Conservation (phyloP, 495 filamentous ascomycete genomes). For the Schizothecium vesticola region DNA sequence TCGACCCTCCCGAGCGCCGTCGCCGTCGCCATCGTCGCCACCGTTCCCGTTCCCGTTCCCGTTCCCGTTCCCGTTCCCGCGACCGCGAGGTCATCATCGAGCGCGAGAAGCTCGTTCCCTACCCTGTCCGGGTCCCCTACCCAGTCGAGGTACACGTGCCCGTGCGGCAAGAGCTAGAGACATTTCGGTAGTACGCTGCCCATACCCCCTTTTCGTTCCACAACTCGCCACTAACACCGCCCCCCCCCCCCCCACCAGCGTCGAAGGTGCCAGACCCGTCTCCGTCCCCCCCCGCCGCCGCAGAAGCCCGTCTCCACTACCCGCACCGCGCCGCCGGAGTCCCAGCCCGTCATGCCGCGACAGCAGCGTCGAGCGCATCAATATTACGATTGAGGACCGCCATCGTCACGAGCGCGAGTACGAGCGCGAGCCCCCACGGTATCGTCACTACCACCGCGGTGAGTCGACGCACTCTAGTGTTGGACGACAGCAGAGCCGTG, state of each 20-base stretch:
- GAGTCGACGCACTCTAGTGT: neutral
- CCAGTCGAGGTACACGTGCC: conserved; percentile 23
- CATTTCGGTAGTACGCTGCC: conserved; percentile 34
- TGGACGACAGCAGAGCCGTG: neutral
- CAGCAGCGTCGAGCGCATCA: neutral
- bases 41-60: conserved; percentile 23
- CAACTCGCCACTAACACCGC: neutral
- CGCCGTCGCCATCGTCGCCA: conserved; percentile 23
- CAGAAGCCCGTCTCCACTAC: neutral
- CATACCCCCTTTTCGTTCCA: neutral
- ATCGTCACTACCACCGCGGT: neutral
- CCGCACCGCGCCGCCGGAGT: neutral
- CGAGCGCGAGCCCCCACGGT: neutral
- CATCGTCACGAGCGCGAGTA: neutral
- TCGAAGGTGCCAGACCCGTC: neutral
- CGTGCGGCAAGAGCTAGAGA: conserved; percentile 35
- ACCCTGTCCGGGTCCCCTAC: conserved; percentile 32
- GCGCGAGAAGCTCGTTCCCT: conserved; percentile 39
- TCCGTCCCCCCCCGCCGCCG: neutral
- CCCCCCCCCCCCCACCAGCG: neutral
- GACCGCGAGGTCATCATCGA: conserved; percentile 45
- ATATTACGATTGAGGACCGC: neutral
- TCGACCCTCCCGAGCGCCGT: conserved; percentile 33
- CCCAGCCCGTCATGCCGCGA: neutral
- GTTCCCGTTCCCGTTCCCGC: conserved; percentile 21